phyloP scores from a whole-genome alignment of 169 alveolate species.

The Besnoitia besnoiti region DNA sequence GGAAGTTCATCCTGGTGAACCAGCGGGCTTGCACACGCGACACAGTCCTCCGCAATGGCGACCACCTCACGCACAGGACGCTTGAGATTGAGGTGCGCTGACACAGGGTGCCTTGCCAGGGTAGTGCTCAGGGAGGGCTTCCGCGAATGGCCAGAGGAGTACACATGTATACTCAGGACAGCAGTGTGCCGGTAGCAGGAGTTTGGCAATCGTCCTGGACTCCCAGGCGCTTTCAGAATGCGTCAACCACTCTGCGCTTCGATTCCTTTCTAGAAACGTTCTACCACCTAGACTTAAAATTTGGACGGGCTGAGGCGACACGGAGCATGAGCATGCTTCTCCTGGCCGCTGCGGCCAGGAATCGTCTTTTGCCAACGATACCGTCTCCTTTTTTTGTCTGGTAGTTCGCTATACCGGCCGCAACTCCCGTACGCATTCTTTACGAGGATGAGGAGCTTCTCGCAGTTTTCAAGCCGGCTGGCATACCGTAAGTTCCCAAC shows the following conservation, averaged over 20 bases:
- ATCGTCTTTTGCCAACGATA: too few species aligned
- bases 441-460: conserved; percentile 25
- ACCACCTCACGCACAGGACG: conserved; percentile 37
- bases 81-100: conserved; percentile 43
- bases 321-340: too few species aligned
- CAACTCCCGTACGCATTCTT: conserved; percentile 13
- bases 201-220: neutral
- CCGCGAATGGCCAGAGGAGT: too few species aligned
- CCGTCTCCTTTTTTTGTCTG: neutral
- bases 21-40: conserved; percentile 15
- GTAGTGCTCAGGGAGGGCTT: too few species aligned
- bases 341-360: too few species aligned
- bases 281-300: too few species aligned
- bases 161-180: too few species aligned
- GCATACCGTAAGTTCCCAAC: conserved; percentile 63
- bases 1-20: conserved; percentile 37
- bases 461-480: conserved; percentile 53
- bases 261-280: too few species aligned
- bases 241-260: too few species aligned
- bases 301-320: too few species aligned
- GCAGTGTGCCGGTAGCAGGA: too few species aligned
- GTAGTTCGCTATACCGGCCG: conserved; percentile 9
- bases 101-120: neutral
- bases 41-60: conserved; percentile 54
- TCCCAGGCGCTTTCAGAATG: too few species aligned